Evolutionary conservation across 139 green algal species (phyloP), one percentile per base, ranked within the genome.

Genomic region (Haematococcus lacustris): DNA sequence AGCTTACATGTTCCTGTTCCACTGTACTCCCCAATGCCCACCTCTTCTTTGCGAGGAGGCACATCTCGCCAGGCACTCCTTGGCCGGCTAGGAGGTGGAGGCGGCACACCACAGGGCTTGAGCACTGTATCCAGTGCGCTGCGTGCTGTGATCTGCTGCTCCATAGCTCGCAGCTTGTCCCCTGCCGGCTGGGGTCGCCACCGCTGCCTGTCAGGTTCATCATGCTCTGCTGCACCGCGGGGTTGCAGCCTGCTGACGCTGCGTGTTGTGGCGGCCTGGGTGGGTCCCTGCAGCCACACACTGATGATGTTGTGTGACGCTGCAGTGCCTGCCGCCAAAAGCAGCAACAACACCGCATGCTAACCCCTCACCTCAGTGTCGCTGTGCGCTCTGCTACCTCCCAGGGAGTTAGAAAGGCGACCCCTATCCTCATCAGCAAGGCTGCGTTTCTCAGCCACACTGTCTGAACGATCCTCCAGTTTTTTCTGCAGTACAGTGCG

Each of bases 61-160:
- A 13, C 47, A 57, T 63, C 53, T 28, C 33, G 32, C 53, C 53
- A 63, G 9, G 53, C 53, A 28, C 53, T 63, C 53, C 33, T 63
- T 3, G 53, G 53, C 9, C 17, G 53, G 3, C 26, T 28, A 63
- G 53, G 7, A 33, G 53, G 26, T 63, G 53, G n/a, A n/a, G n/a
- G n/a, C n/a, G n/a, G n/a, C n/a, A n/a, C n/a, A n/a, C n/a, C n/a
- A n/a, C n/a, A n/a, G n/a, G n/a, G n/a, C n/a, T n/a, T n/a, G n/a
- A n/a, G n/a, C n/a, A n/a, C n/a, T n/a, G n/a, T n/a, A n/a, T n/a
- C n/a, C n/a, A n/a, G n/a, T n/a, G n/a, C n/a, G n/a, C n/a, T n/a
- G n/a, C n/a, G n/a, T n/a, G n/a, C n/a, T n/a, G n/a, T n/a, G 38
- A 75, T 73, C 60, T 71, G 66, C 38, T 76, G 61, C 60, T 80